Percentiles rank a stretch among this genome's conserved stretches.
Evolutionary conservation across 139 green algal genomes (phyloP).

Genomic region (Pycnococcus provasolii): DNA sequence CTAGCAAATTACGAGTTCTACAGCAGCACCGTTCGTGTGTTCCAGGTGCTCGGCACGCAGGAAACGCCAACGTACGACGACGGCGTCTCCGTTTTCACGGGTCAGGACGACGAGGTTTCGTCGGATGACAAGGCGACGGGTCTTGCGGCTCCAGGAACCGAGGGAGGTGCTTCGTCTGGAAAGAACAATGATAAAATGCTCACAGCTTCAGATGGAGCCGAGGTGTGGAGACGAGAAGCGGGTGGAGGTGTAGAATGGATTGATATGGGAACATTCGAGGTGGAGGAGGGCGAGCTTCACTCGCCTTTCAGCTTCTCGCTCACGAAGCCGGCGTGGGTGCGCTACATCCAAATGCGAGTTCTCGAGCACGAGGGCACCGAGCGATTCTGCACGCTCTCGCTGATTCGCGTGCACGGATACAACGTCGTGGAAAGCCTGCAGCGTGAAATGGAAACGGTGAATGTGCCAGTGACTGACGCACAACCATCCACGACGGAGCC

Average conservation of each 20-base stretch:
- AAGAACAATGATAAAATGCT: too few relatives aligned
- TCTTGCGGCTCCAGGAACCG: not conserved
- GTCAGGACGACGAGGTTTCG: not conserved
- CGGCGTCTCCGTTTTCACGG: too few relatives aligned
- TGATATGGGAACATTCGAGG: too few relatives aligned
- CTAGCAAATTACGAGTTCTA: constrained; percentile 46
- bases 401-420: constrained; percentile 36
- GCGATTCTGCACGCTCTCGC: constrained; percentile 37
- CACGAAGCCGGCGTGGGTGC: constrained; percentile 18
- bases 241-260: too few relatives aligned
- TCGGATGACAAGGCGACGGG: not conserved
- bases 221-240: too few relatives aligned
- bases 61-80: constrained; percentile 30
- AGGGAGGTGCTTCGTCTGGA: too few relatives aligned
- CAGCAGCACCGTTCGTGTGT: constrained; percentile 26
- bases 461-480: not conserved
- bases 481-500: too few relatives aligned
- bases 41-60: constrained; percentile 28
- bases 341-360: constrained; percentile 32
- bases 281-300: too few relatives aligned
- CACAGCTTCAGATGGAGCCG: too few relatives aligned
- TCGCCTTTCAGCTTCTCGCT: constrained; percentile 14
- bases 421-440: constrained; percentile 34
- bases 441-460: constrained; percentile 32
- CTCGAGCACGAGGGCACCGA: constrained; percentile 32